A percentile compares a stretch with the other conserved stretches of the same genome.
Evolutionary conservation across 345 rosid species (phyloP).

Genomic region (Hypericum androsaemum): DNA sequence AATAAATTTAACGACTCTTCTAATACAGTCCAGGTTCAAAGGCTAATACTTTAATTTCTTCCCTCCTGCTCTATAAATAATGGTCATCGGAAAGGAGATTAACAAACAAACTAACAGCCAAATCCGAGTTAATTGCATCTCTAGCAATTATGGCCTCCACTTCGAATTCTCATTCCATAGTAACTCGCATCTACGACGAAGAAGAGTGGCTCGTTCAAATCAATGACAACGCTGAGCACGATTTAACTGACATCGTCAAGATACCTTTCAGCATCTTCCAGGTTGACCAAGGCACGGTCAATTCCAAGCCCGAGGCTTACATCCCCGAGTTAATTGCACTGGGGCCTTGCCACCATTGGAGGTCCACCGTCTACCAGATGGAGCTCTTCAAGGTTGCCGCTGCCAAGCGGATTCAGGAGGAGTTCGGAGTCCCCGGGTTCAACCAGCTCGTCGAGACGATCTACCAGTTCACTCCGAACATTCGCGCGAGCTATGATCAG

Average conservation of each 20-base stretch:
- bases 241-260: not conserved
- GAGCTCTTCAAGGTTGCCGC: conserved; percentile 1
- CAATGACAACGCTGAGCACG: not conserved
- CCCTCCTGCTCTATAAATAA: too few species aligned
- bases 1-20: too few species aligned
- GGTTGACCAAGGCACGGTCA: not conserved
- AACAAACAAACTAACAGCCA: too few species aligned
- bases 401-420: not conserved
- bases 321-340: not conserved
- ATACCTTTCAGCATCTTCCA: not conserved
- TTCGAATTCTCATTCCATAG: not conserved
- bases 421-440: not conserved
- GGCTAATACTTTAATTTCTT: too few species aligned
- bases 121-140: too few species aligned
- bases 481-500: not conserved
- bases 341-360: conserved; percentile 1
- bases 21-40: too few species aligned
- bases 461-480: not conserved
- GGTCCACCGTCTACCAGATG: not conserved
- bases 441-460: not conserved
- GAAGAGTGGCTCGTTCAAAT: conserved; percentile 1
- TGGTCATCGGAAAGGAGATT: too few species aligned
- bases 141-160: not conserved
- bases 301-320: not conserved
- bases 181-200: not conserved